Evolutionary conservation across 805 yeast species (phyloP).

Genomic region (Saturnispora quitensis): DNA sequence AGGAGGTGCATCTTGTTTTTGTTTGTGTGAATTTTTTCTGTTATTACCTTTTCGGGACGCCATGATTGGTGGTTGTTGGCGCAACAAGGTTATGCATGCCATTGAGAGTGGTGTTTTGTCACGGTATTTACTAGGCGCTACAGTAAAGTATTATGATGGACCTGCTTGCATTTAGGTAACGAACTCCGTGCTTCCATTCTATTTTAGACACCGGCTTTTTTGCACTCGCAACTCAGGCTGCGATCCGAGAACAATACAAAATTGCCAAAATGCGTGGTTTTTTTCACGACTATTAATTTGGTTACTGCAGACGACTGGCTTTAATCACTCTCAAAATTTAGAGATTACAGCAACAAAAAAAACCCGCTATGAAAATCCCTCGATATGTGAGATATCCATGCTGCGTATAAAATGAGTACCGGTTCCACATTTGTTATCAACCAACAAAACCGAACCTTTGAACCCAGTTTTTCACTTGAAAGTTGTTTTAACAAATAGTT

Average conservation of each 20-base stretch:
- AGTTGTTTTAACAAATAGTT: background rate
- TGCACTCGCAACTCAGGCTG: background rate
- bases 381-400: background rate
- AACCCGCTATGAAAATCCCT: slow-evolving; percentile 5
- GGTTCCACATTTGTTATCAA: background rate
- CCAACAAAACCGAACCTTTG: background rate
- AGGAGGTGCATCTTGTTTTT: background rate
- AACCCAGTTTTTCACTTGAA: background rate
- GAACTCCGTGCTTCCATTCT: background rate
- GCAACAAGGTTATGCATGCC: background rate
- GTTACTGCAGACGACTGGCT: background rate
- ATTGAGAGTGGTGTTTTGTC: background rate
- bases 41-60: background rate
- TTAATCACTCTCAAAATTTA: background rate
- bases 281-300: background rate
- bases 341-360: background rate
- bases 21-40: background rate
- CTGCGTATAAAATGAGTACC: background rate
- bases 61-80: background rate
- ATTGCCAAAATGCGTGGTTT: background rate
- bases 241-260: background rate
- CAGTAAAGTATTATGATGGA: background rate
- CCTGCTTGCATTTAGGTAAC: background rate
- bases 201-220: background rate
- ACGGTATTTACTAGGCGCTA: too few relatives aligned